phyloP scores from a whole-genome alignment of 2,329 filamentous ascomycete species.

The Pezicula neosporulosa region DNA sequence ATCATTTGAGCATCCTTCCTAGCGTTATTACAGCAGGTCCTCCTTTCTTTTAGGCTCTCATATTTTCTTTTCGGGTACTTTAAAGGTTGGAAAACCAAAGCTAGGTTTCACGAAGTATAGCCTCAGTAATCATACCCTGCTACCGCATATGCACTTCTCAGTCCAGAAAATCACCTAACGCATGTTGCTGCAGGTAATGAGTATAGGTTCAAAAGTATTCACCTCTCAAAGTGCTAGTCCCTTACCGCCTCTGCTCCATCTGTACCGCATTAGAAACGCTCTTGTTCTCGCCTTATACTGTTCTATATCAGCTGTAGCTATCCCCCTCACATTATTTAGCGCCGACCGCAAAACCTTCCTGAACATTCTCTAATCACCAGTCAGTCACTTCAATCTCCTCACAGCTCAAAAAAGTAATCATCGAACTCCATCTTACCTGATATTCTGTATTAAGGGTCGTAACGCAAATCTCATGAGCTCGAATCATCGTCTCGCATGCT shows the following conservation, averaged over 20 bases:
- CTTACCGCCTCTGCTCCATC: not conserved
- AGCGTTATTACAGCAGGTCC: no score
- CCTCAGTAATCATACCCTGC: no score
- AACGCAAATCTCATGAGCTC: slow-evolving; percentile 47
- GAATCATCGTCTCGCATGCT: slow-evolving; percentile 45
- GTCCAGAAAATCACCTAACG: no score
- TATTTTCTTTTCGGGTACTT: no score
- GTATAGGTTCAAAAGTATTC: not conserved
- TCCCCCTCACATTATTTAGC: not conserved
- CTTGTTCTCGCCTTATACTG: not conserved
- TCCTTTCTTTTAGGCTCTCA: no score
- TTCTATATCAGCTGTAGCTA: not conserved
- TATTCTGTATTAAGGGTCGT: slow-evolving; percentile 47
- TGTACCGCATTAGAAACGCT: not conserved
- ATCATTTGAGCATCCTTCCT: no score
- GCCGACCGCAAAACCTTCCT: not conserved
- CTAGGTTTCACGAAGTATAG: no score
- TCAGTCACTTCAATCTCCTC: not conserved
- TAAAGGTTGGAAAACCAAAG: no score
- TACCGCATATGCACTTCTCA: no score
- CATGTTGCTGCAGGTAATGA: no score
- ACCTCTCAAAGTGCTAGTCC: not conserved
- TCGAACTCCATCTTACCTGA: no score
- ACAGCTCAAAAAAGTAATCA: not conserved
- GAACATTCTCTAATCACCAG: not conserved